Base-by-base conservation (phyloP, 345 rosid genomes). In the Passiflora organensis region DNA sequence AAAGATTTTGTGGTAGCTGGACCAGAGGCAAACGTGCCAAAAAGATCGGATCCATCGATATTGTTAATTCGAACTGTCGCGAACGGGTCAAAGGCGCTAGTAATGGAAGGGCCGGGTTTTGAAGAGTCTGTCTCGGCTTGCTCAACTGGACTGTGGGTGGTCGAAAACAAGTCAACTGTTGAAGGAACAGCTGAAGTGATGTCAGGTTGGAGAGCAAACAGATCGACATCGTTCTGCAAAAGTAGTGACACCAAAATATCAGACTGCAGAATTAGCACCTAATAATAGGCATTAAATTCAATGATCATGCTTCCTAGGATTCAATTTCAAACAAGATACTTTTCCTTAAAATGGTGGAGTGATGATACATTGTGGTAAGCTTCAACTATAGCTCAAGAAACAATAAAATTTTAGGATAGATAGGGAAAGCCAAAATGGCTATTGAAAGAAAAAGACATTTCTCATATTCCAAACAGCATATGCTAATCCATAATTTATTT, bases 31-130 rank as follows among this genome's bases (percentile, higher is more conserved):
- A 85, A 94, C 55, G 76, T 81, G 57, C 95, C 90, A 63, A 87
- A 85, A 64, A 79, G 79, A 80, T 87, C 91, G 53, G 99, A 84
- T 56, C 87, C 89, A 69, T 89, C 94, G 63, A 81, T 84, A 67
- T 32, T 86, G 54, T 82, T 81, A 62, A 89, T 69, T 19, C 87
- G 91, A 65, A 93, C 77, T 23, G 91, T 71, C 59, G 87, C 91
- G 76, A 93, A 89, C 60, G 96, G 99, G 69, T 89, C 99, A 55
- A 76, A 70, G 51, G 66, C 59, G 68, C n/a, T n/a, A n/a, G n/a
- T n/a, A n/a, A 51, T 67, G 46, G 66, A 51, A 12, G 84, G 49
- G 43, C 67, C 72, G 21, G 79, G 47, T 34, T 70, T 64, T 32
- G 72, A 47, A 61, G 76, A 61, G 32, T 66, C 61, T 62, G 82